Conservation (phyloP, 805 yeast species). For the Pichia membranifaciens region DNA sequence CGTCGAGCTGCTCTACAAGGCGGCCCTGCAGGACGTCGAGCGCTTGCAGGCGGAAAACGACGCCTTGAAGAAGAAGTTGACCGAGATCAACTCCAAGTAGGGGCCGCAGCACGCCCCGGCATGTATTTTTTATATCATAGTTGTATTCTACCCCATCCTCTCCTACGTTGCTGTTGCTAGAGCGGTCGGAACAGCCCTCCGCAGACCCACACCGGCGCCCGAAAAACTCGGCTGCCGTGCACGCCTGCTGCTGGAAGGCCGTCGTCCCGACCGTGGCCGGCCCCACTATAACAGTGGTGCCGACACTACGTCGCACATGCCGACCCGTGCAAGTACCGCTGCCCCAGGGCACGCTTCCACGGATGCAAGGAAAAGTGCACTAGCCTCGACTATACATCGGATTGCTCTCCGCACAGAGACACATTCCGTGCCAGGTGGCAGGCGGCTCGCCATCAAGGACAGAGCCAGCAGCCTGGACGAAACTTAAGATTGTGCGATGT, state of each 20-base stretch:
- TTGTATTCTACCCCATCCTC: neutral
- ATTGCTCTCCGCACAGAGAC: slow-evolving; percentile 17
- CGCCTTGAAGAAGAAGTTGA: slow-evolving; percentile 57
- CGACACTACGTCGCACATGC: too few species aligned
- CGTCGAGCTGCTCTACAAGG: slow-evolving; percentile 57
- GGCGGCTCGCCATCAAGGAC: too few species aligned
- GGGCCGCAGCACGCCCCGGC: too few species aligned
- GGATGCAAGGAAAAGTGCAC: too few species aligned
- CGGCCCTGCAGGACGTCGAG: slow-evolving; percentile 59
- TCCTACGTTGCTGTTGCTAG: neutral
- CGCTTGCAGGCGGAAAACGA: slow-evolving; percentile 64
- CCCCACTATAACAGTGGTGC: too few species aligned
- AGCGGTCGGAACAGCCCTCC: neutral
- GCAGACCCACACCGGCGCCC: neutral
- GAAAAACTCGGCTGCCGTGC: neutral
- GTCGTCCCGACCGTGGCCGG: too few species aligned
- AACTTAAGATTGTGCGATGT: slow-evolving; percentile 17
- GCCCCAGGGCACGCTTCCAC: too few species aligned
- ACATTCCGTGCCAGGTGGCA: slow-evolving; percentile 14
- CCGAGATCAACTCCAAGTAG: neutral
- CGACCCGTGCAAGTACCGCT: too few species aligned
- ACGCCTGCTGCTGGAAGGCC: too few species aligned
- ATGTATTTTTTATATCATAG: too few species aligned
- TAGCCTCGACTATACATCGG: too few species aligned
- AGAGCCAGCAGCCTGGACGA: slow-evolving; percentile 2